A percentile compares a stretch with the other conserved stretches of the same genome.
Conservation (phyloP, 768 basidiomycete species). For the Sporobolomyces pararoseus region DNA sequence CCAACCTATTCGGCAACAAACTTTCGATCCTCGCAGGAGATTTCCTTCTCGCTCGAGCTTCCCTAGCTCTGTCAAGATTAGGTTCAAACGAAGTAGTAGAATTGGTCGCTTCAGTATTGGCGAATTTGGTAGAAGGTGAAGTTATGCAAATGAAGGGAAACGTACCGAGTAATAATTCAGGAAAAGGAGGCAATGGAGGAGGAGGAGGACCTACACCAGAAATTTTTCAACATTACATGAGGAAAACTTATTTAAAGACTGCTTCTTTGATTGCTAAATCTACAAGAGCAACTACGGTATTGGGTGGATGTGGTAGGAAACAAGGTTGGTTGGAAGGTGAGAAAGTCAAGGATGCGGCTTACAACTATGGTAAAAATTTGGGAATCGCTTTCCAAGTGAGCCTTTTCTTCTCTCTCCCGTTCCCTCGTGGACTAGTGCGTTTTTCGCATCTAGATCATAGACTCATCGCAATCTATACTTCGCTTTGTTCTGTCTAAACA, state of each 20-base stretch:
- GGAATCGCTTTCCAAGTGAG: conserved; percentile 93
- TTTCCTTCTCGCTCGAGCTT: conserved; percentile 87
- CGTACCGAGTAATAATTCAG: conserved; percentile 29
- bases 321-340: conserved; percentile 59
- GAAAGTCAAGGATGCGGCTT: conserved; percentile 80
- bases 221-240: conserved; percentile 63
- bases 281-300: conserved; percentile 74
- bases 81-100: conserved; percentile 89
- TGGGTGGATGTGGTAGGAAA: conserved; percentile 65
- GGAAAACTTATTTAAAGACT: conserved; percentile 89
- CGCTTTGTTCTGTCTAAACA: no score
- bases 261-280: conserved; percentile 87
- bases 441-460: no score
- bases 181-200: not conserved
- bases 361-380: conserved; percentile 81
- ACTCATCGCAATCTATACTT: not conserved
- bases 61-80: conserved; percentile 76
- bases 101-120: conserved; percentile 81
- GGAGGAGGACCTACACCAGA: conserved; percentile 45
- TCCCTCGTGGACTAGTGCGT: no score
- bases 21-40: conserved; percentile 90
- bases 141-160: conserved; percentile 66
- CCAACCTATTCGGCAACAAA: conserved; percentile 82
- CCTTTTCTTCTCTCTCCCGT: conserved; percentile 17
- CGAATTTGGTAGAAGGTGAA: conserved; percentile 95